Conservation (phyloP, 768 basidiomycete species). For the Mycena metata region DNA sequence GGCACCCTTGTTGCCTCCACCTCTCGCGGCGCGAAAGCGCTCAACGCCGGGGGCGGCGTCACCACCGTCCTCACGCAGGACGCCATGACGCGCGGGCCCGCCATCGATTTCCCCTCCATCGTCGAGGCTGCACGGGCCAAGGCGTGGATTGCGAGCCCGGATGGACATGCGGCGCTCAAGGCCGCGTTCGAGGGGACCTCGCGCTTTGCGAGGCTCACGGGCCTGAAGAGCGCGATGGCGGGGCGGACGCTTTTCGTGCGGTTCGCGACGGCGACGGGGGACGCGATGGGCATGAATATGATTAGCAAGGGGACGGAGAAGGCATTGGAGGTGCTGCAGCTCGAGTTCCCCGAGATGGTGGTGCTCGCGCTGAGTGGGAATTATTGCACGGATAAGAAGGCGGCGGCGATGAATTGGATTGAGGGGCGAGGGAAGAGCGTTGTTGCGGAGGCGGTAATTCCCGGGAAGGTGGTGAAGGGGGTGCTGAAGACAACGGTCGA, state of each 20-base stretch:
- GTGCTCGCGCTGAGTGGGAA: slow-evolving; percentile 95
- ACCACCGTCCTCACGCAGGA: slow-evolving; percentile 93
- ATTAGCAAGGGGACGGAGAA: slow-evolving; percentile 98
- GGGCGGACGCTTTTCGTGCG: slow-evolving; percentile 94
- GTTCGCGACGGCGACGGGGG: slow-evolving; percentile 94
- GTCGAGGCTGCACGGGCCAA: slow-evolving; percentile 85
- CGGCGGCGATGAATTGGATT: slow-evolving; percentile 99
- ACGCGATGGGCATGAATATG: slow-evolving; percentile 99
- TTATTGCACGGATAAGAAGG: slow-evolving; percentile 99
- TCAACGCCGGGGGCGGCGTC: slow-evolving; percentile 96
- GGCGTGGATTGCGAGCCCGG: slow-evolving; percentile 86
- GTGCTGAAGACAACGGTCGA: slow-evolving; percentile 97
- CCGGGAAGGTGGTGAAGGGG: slow-evolving; percentile 87
- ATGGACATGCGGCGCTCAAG: slow-evolving; percentile 82
- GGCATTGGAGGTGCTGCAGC: slow-evolving; percentile 84
- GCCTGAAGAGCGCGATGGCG: slow-evolving; percentile 90
- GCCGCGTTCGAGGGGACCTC: slow-evolving; percentile 95
- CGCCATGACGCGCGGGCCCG: slow-evolving; percentile 99
- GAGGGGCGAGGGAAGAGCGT: slow-evolving; percentile 98
- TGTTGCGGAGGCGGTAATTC: slow-evolving; percentile 94
- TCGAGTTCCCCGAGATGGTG: slow-evolving; percentile 90
- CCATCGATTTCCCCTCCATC: slow-evolving; percentile 92
- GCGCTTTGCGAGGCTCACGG: slow-evolving; percentile 89
- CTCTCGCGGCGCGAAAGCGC: slow-evolving; percentile 97
- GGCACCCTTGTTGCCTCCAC: slow-evolving; percentile 98